Evolutionary conservation across 2,329 filamentous ascomycete species (phyloP), one percentile per base, ranked within the genome.

Genomic region (Pezicula neosporulosa): DNA sequence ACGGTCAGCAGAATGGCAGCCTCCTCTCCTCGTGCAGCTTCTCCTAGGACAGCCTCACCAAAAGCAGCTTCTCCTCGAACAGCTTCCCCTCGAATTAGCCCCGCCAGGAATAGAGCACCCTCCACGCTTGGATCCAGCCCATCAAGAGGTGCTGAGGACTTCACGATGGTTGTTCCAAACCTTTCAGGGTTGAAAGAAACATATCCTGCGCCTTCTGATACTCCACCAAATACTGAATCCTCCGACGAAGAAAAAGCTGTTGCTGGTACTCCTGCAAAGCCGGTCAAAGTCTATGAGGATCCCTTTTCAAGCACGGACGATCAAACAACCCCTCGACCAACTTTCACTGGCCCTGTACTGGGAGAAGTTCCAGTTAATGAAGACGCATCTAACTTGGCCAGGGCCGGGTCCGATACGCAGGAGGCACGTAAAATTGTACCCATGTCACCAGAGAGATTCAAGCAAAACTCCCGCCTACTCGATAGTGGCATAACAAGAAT

Each of bases 401-500:
- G 54, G 42, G 59, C 56, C 41, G 59, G 50, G 33, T 12, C 46
- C 21, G 52, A 55, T n/a, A 46, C 19, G 7, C 21, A 47, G 16
- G 58, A 60, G 33, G 48, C 55, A 21, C 44, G 52, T 4, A 63
- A 63, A 21, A 45, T 48, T 13, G 54, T 54, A 15, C 47, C 49
- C 12, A 58, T 64, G 51, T 74, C 76, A 0, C 72, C 76, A 0
- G 82, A 85, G 9, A 83, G 81, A 60, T 62, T 70, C 4, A 77
- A 77, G 44, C 81, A 85, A 57, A 82, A 77, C 60, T 70, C 72
- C 7, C 81, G 85, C 42, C 73, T 92, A 21, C 76, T 93, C 5
- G 81, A 86, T 30, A 91, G 87, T 60, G 89, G 86, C 46, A 88
- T 92, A 58, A 75, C 83, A 47, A 87, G 88, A 56, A 85, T 92